Evolutionary conservation across 2,329 filamentous ascomycete genomes (phyloP).

Genomic region (Aureobasidium namibiae): DNA sequence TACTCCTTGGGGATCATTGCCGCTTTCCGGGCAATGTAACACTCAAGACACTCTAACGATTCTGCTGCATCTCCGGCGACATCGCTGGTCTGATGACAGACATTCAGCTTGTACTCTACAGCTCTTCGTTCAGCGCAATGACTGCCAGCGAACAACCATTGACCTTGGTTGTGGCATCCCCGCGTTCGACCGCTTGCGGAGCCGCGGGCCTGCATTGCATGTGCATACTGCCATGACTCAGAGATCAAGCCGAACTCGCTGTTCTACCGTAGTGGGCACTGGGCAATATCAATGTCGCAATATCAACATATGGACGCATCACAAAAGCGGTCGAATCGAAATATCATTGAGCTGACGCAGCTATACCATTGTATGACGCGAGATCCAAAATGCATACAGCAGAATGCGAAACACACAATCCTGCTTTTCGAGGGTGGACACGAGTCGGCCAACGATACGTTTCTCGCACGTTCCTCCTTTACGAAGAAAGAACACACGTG

Average conservation of each 20-base stretch:
- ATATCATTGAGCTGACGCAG: neutral
- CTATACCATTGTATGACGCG: neutral
- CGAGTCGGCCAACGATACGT: neutral
- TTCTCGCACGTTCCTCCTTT: neutral
- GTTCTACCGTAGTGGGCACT: neutral
- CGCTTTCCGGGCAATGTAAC: neutral
- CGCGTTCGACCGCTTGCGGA: slow-evolving; percentile 1
- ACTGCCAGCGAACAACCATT: neutral
- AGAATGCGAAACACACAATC: neutral
- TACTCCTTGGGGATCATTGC: neutral
- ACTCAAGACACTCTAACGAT: slow-evolving; percentile 6
- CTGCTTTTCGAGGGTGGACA: neutral
- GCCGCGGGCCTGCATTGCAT: slow-evolving; percentile 12
- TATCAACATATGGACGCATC: neutral
- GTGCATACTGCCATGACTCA: slow-evolving; percentile 9
- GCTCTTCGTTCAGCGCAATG: neutral
- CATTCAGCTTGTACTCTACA: neutral
- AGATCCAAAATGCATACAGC: neutral
- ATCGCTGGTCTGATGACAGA: neutral
- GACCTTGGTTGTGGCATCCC: neutral
- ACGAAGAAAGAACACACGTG: neutral
- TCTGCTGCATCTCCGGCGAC: slow-evolving; percentile 4
- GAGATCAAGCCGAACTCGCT: neutral
- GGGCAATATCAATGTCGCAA: neutral
- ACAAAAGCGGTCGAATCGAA: too few species aligned